Evolutionary conservation across 148 eudicot genomes (phyloP).

Genomic region (Pouteria glomerata): DNA sequence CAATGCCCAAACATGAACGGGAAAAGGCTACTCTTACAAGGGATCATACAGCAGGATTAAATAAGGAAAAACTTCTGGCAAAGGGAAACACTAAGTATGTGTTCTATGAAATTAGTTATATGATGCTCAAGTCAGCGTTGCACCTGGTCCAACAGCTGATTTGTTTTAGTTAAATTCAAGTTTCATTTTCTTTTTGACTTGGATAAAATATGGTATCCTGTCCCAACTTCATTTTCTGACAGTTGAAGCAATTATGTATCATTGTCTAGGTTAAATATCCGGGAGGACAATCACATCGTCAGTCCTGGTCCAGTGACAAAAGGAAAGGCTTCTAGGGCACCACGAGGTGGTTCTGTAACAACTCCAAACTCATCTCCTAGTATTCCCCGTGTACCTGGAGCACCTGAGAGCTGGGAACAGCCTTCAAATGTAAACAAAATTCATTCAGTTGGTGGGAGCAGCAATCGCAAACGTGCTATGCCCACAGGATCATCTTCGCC

Average conservation of each 20-base stretch:
- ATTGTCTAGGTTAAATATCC: conserved; percentile 52
- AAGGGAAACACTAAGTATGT: conserved; percentile 74
- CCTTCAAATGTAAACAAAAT: conserved; percentile 43
- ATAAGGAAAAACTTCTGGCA: conserved; percentile 54
- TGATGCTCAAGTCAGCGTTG: not conserved
- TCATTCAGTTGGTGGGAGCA: conserved; percentile 47
- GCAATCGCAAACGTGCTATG: conserved; percentile 68
- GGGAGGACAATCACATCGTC: conserved; percentile 48
- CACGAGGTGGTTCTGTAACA: conserved; percentile 46
- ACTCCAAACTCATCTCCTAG: conserved; percentile 52
- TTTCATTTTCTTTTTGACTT: conserved; percentile 9
- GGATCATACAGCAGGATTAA: conserved; percentile 52
- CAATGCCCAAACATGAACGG: conserved; percentile 52
- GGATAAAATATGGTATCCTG: not conserved
- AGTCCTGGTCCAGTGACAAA: conserved; percentile 52
- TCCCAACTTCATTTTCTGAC: not conserved
- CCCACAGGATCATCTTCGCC: conserved; percentile 67
- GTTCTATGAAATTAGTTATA: not conserved
- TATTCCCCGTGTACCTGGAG: conserved; percentile 45
- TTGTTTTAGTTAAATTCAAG: not conserved
- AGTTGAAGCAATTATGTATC: not conserved
- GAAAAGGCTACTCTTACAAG: conserved; percentile 54
- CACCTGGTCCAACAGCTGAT: not conserved
- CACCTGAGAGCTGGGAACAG: conserved; percentile 73
- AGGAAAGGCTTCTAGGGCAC: conserved; percentile 77